A percentile compares a stretch with the other conserved stretches of the same genome.
Conservation (phyloP, 305 asterid species). For the Solanum hybrid region DNA sequence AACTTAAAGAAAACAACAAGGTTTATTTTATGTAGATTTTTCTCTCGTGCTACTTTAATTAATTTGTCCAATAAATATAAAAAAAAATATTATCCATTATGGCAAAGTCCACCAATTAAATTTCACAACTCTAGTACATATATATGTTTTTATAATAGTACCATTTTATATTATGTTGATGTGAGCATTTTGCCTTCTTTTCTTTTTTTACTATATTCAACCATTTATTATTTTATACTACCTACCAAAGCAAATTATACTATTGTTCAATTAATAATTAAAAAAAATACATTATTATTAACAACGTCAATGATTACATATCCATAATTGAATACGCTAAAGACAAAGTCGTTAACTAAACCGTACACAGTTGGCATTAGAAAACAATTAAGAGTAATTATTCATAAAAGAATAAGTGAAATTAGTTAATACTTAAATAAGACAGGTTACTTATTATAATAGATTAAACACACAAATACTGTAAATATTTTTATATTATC, state of each 20-base stretch:
- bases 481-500: neutral
- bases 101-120: neutral
- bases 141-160: neutral
- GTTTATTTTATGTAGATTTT: neutral
- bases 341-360: neutral
- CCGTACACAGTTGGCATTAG: neutral
- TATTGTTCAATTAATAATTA: neutral
- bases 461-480: neutral
- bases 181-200: neutral
- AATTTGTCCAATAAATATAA: neutral
- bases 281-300: neutral
- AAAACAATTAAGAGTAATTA: neutral
- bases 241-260: neutral
- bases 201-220: neutral
- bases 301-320: neutral
- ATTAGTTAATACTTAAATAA: neutral
- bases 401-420: neutral
- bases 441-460: neutral
- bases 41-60: neutral
- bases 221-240: neutral
- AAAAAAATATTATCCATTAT: neutral
- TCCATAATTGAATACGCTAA: neutral
- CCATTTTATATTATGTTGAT: neutral
- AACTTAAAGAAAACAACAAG: neutral
- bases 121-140: neutral